Conservation (phyloP, 352 stramenopile genomes). For the Pythium graminicola region DNA sequence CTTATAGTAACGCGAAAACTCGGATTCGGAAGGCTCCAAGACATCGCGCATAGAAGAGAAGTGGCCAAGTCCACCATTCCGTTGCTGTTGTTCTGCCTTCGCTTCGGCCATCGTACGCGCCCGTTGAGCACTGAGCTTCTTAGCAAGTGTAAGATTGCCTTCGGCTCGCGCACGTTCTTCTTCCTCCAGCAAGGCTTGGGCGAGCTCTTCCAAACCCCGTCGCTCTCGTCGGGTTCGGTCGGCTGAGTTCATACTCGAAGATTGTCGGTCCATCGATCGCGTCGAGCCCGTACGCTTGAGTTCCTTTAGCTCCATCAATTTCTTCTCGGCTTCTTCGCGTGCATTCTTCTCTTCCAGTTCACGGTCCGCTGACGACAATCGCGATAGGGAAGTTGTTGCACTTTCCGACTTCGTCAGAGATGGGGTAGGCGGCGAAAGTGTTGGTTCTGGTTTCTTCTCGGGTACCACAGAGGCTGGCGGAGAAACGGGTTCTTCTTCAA, state of each 20-base stretch:
- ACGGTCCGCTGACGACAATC: constrained; percentile 40
- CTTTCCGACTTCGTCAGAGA: constrained; percentile 30
- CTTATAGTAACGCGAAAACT: constrained; percentile 23
- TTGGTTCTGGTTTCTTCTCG: constrained; percentile 15
- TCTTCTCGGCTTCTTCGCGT: constrained; percentile 70
- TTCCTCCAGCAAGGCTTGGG: constrained; percentile 69
- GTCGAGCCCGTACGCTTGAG: constrained; percentile 60
- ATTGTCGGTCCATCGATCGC: constrained; percentile 40
- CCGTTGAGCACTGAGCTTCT: constrained; percentile 75
- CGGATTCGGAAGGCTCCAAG: constrained; percentile 15
- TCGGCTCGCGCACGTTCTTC: constrained; percentile 74
- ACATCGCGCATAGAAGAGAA: constrained; percentile 44
- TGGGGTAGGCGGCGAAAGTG: constrained; percentile 21
- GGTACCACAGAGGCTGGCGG: constrained; percentile 15
- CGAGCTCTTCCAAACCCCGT: constrained; percentile 69
- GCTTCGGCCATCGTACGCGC: constrained; percentile 63
- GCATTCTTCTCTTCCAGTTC: constrained; percentile 71
- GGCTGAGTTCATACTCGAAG: constrained; percentile 41
- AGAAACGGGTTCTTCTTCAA: constrained; percentile 5
- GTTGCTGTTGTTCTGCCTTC: constrained; percentile 28
- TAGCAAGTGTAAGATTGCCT: constrained; percentile 62
- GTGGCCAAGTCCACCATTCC: constrained; percentile 22
- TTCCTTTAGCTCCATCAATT: constrained; percentile 76
- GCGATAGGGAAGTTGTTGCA: constrained; percentile 24
- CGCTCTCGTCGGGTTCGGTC: constrained; percentile 67